Evolutionary conservation across 805 yeast genomes (phyloP).

Genomic region (Clavispora phyllophila): DNA sequence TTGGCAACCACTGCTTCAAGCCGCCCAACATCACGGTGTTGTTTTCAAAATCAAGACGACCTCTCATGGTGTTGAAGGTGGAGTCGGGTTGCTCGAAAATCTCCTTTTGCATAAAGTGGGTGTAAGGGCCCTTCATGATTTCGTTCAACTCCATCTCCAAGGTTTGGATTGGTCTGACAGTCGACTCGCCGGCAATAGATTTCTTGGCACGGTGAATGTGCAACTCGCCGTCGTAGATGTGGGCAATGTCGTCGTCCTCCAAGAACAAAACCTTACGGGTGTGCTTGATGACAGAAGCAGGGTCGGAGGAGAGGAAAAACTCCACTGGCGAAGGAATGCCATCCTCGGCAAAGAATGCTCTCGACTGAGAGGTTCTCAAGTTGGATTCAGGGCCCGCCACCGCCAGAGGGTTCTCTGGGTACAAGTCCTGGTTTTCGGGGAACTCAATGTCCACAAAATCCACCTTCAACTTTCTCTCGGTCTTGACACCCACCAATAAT

Average conservation of each 20-base stretch:
- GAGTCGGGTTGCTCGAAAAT: slow-evolving; percentile 98
- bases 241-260: slow-evolving; percentile 98
- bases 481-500: slow-evolving; percentile 91
- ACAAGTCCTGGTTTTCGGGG: slow-evolving; percentile 53
- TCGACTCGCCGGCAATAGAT: slow-evolving; percentile 74
- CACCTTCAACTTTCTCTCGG: slow-evolving; percentile 90
- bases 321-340: slow-evolving; percentile 92
- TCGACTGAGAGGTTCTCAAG: slow-evolving; percentile 85
- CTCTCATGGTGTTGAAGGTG: slow-evolving; percentile 97
- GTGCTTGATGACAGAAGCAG: slow-evolving; percentile 93
- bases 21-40: slow-evolving; percentile 83
- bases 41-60: slow-evolving; percentile 90
- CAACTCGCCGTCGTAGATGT: slow-evolving; percentile 94
- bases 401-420: slow-evolving; percentile 38
- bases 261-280: slow-evolving; percentile 94
- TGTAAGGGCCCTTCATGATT: slow-evolving; percentile 95
- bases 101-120: slow-evolving; percentile 98
- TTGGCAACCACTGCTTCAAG: slow-evolving; percentile 72
- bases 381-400: slow-evolving; percentile 50
- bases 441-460: slow-evolving; percentile 98
- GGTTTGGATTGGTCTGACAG: slow-evolving; percentile 93
- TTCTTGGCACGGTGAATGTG: slow-evolving; percentile 96
- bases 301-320: slow-evolving; percentile 94
- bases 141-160: slow-evolving; percentile 95
- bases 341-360: slow-evolving; percentile 94